Conservation (phyloP, 371 early-diverging fungal genomes). For the Mortierella sp. region DNA sequence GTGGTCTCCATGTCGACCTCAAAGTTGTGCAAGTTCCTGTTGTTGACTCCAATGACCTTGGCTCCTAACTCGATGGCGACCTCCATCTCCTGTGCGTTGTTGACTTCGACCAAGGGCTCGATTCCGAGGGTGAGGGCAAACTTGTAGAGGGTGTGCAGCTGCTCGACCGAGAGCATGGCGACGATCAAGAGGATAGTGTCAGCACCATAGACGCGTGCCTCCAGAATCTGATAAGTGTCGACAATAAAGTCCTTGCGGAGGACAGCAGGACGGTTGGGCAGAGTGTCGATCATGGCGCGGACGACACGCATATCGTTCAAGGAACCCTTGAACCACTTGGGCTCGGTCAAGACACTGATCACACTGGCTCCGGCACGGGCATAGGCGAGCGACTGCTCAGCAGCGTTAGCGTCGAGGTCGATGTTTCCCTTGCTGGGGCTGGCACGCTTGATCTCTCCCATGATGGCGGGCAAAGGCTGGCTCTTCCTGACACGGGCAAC, state of each 20-base stretch:
- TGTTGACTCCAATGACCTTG: slow-evolving; percentile 95
- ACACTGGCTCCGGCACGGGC: slow-evolving; percentile 92
- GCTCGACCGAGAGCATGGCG: slow-evolving; percentile 87
- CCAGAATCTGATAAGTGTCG: slow-evolving; percentile 95
- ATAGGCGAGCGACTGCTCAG: slow-evolving; percentile 87
- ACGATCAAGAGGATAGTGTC: slow-evolving; percentile 96
- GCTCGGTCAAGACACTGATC: slow-evolving; percentile 97
- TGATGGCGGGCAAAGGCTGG: slow-evolving; percentile 74
- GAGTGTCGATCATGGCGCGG: slow-evolving; percentile 73
- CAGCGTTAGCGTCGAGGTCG: slow-evolving; percentile 84
- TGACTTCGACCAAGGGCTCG: slow-evolving; percentile 99
- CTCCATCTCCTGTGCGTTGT: slow-evolving; percentile 90
- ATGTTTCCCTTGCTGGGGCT: slow-evolving; percentile 97
- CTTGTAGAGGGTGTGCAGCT: slow-evolving; percentile 74
- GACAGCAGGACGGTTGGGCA: slow-evolving; percentile 90
- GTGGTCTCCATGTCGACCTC: slow-evolving; percentile 93
- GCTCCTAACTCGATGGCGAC: slow-evolving; percentile 88
- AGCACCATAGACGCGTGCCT: slow-evolving; percentile 92
- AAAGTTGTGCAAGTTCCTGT: slow-evolving; percentile 96
- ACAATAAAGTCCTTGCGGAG: slow-evolving; percentile 97
- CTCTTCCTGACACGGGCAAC: slow-evolving; percentile 73
- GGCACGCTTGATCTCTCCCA: slow-evolving; percentile 98
- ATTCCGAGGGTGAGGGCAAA: slow-evolving; percentile 87
- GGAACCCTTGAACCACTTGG: slow-evolving; percentile 97
- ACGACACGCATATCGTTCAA: slow-evolving; percentile 91